Conservation (phyloP, 805 yeast genomes). For the Myxozyma mucilagina region DNA sequence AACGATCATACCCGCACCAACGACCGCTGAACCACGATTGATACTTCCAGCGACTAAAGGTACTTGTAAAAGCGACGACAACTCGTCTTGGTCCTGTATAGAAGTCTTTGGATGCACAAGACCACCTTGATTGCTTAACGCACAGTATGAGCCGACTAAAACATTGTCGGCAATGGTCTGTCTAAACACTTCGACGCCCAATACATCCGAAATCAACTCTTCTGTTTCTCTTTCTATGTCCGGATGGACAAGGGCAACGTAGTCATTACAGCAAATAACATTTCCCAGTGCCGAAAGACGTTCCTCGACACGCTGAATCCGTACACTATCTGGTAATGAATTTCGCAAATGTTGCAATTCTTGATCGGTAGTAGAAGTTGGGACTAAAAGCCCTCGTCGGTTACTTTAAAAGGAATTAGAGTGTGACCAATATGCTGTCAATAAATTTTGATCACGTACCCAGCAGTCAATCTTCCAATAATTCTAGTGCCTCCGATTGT, state of each 20-base stretch:
- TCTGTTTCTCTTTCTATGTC: constrained; percentile 99
- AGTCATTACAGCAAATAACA: constrained; percentile 97
- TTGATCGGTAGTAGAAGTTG: constrained; percentile 97
- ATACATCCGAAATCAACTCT: constrained; percentile 94
- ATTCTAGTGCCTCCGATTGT: constrained; percentile 98
- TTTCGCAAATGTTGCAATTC: constrained; percentile 97
- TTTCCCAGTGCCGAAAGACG: constrained; percentile 95
- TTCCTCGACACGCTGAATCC: constrained; percentile 97
- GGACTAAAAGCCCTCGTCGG: constrained; percentile 95
- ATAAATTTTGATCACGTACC: constrained; percentile 12
- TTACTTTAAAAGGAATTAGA: constrained; percentile 53
- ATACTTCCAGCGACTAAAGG: constrained; percentile 99
- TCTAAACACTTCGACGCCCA: constrained; percentile 98
- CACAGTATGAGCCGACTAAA: constrained; percentile 93
- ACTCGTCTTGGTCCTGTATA: constrained; percentile 96
- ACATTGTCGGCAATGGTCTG: constrained; percentile 99
- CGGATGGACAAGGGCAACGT: constrained; percentile 98
- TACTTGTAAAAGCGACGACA: constrained; percentile 90
- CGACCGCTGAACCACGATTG: constrained; percentile 95
- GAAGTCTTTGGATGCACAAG: constrained; percentile 97
- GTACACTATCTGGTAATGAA: constrained; percentile 90
- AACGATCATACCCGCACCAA: constrained; percentile 98
- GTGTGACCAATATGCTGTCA: background rate
- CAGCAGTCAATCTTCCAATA: constrained; percentile 94
- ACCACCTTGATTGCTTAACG: constrained; percentile 96